These are phyloP conservation scores for Fusarium albosuccineum DNA, from an alignment of 2,329 filamentous ascomycete species.

Conservation along the genomic window DNA sequence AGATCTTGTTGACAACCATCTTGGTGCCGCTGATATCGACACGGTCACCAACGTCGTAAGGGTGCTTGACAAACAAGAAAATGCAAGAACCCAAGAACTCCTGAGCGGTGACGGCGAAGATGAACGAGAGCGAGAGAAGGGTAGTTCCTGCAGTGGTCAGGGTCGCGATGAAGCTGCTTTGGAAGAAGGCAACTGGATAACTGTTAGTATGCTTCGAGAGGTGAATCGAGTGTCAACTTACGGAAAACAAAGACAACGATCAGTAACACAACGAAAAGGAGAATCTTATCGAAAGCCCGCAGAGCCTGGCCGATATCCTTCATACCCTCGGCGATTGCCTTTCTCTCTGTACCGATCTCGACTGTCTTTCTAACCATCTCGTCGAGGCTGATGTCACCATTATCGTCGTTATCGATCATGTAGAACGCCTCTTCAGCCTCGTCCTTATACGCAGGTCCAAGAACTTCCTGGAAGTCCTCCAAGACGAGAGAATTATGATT, in stretches of 20 bases:
- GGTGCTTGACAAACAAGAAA: slow-evolving; percentile 98
- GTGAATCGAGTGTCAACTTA: slow-evolving; percentile 56
- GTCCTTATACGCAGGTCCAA: slow-evolving; percentile 78
- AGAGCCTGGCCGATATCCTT: slow-evolving; percentile 97
- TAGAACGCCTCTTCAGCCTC: slow-evolving; percentile 90
- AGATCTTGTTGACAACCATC: slow-evolving; percentile 92
- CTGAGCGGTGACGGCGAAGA: slow-evolving; percentile 91
- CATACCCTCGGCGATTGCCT: slow-evolving; percentile 92
- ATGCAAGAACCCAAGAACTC: slow-evolving; percentile 99
- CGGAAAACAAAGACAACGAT: slow-evolving; percentile 86
- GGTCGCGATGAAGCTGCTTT: slow-evolving; percentile 85
- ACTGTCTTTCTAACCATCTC: slow-evolving; percentile 93
- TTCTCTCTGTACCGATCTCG: slow-evolving; percentile 86
- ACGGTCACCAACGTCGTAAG: slow-evolving; percentile 94
- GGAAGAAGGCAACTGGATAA: slow-evolving; percentile 81
- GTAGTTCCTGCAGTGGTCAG: slow-evolving; percentile 92
- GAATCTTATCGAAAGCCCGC: slow-evolving; percentile 86
- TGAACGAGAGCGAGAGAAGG: slow-evolving; percentile 94
- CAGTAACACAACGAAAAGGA: slow-evolving; percentile 84
- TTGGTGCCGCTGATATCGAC: slow-evolving; percentile 81
- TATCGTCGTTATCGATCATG: slow-evolving; percentile 85
- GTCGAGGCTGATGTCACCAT: slow-evolving; percentile 94
- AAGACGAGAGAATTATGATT: slow-evolving; percentile 82
- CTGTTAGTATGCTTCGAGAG: slow-evolving; percentile 20
- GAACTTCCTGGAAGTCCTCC: slow-evolving; percentile 89